phyloP scores from a whole-genome alignment of 108 stramenopile genomes.

The Skeletonema tropicum region DNA sequence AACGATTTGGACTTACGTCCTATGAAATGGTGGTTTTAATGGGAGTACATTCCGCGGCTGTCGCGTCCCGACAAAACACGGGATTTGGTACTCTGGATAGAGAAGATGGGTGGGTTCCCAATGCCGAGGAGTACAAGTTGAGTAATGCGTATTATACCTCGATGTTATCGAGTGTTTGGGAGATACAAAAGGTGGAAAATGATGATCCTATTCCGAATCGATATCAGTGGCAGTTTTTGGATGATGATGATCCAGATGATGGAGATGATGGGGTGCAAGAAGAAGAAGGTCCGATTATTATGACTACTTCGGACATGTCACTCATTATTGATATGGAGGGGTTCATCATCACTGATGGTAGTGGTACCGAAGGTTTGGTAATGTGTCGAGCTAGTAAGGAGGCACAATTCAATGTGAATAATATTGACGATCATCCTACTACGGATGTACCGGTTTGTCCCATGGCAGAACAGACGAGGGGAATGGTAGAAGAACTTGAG shows the following conservation, averaged over 20 bases:
- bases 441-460: constrained; percentile 5
- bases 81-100: constrained; percentile 52
- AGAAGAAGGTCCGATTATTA: constrained; percentile 19
- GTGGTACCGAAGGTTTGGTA: constrained; percentile 3
- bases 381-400: background rate
- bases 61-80: constrained; percentile 34
- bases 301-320: constrained; percentile 24
- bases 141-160: constrained; percentile 19
- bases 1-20: constrained; percentile 44
- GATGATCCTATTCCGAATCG: constrained; percentile 39
- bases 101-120: constrained; percentile 28
- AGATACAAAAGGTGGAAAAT: constrained; percentile 22
- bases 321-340: constrained; percentile 8
- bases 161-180: constrained; percentile 19
- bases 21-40: constrained; percentile 61
- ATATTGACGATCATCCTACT: background rate
- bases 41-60: constrained; percentile 64
- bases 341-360: constrained; percentile 1
- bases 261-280: too few relatives aligned
- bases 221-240: constrained; percentile 43
- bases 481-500: constrained; percentile 5
- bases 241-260: background rate
- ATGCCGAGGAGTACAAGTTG: constrained; percentile 14
- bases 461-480: constrained; percentile 10
- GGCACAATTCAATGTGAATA: background rate